These are phyloP conservation scores for Triticum monococcum DNA, from an alignment of 176 grass and related monocot species.

Conservation along the genomic window DNA sequence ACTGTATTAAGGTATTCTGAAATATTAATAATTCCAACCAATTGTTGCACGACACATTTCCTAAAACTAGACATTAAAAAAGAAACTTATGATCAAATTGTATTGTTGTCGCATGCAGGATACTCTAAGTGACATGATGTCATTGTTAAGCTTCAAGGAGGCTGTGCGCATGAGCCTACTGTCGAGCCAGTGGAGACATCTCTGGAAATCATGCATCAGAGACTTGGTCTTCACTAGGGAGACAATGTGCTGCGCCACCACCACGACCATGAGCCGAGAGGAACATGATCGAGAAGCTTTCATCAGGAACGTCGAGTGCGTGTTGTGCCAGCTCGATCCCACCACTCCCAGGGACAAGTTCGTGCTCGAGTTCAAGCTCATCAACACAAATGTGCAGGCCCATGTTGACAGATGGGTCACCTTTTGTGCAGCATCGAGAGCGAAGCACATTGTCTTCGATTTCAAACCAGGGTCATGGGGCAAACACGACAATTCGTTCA, in stretches of 20 bases:
- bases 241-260: not conserved
- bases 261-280: no score
- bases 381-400: not conserved
- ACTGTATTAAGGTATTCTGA: no score
- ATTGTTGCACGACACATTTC: no score
- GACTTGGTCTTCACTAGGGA: not conserved
- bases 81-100: not conserved
- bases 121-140: not conserved
- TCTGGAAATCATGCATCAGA: not conserved
- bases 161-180: not conserved
- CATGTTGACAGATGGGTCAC: not conserved
- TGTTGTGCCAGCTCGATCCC: not conserved
- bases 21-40: no score
- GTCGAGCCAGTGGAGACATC: not conserved
- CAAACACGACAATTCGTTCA: not conserved
- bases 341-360: not conserved
- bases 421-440: not conserved
- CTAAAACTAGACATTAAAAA: no score
- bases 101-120: not conserved
- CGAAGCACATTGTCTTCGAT: not conserved
- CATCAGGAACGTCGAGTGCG: not conserved
- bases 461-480: not conserved
- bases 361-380: not conserved
- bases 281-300: not conserved
- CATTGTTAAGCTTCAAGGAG: not conserved